These are phyloP conservation scores for Populus deltoides DNA, from an alignment of 345 rosid species.

Conservation along the genomic window DNA sequence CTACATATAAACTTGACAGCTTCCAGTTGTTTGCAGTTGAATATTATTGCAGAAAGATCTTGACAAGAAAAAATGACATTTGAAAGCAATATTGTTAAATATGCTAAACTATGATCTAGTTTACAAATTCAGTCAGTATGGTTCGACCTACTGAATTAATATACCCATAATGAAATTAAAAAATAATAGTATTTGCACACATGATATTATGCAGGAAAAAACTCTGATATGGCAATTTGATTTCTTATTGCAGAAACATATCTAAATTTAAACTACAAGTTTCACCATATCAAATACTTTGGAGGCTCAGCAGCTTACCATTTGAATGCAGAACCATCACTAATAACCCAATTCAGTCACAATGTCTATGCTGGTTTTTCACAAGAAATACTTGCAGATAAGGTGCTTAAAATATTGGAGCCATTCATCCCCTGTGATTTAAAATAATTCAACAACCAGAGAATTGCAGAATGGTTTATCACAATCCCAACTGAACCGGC, in stretches of 20 bases:
- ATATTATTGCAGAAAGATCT: not conserved
- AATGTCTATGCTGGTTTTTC: not conserved
- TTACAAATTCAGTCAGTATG: not conserved
- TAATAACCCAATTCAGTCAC: not conserved
- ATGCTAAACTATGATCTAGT: not conserved
- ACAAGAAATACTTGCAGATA: conserved; percentile 8
- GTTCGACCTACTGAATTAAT: not conserved
- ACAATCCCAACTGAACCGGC: conserved; percentile 21
- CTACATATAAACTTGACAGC: conserved; percentile 98
- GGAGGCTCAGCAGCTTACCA: not conserved
- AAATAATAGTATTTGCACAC: not conserved
- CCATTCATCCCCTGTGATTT: conserved; percentile 24
- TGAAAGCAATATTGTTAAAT: too few relatives aligned
- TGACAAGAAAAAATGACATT: not conserved
- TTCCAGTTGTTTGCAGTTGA: conserved; percentile 94
- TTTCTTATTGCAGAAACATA: not conserved
- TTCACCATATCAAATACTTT: not conserved
- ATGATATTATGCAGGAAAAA: not conserved
- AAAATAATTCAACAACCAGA: conserved; percentile 44
- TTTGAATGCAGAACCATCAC: not conserved
- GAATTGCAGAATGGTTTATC: conserved; percentile 35
- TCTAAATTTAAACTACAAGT: not conserved
- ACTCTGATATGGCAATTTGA: not conserved
- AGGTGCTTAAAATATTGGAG: conserved; percentile 23
- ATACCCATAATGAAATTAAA: not conserved